phyloP scores from a whole-genome alignment of 2,329 filamentous ascomycete genomes.

The Venturia effusa region DNA sequence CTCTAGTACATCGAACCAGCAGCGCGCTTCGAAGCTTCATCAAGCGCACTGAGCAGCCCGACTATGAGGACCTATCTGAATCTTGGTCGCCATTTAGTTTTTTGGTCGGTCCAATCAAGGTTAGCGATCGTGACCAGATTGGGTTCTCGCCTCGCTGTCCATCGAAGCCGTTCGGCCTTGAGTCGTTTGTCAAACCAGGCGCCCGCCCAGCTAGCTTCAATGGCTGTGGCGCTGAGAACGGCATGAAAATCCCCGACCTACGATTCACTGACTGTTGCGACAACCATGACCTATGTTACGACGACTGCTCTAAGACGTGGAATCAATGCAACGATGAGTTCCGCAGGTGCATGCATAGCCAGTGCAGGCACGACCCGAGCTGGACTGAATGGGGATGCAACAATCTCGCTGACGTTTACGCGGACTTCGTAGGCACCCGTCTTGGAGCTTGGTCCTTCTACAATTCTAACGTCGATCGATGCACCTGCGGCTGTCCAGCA shows the following conservation, averaged over 20 bases:
- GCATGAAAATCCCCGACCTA: slow-evolving; percentile 8
- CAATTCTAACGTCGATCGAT: slow-evolving; percentile 1
- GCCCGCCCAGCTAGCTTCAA: slow-evolving; percentile 7
- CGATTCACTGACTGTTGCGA: slow-evolving; percentile 8
- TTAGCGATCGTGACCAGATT: slow-evolving; percentile 7
- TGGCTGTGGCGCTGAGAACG: slow-evolving; percentile 10
- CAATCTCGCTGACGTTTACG: slow-evolving; percentile 1
- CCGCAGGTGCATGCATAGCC: slow-evolving; percentile 2
- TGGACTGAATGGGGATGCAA: slow-evolving; percentile 7
- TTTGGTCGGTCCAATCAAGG: background rate
- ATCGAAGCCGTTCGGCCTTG: slow-evolving; percentile 3
- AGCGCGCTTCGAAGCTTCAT: background rate
- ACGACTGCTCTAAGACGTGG: slow-evolving; percentile 4
- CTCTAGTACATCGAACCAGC: background rate
- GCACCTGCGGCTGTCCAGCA: slow-evolving; percentile 1
- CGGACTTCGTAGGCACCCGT: background rate
- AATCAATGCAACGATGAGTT: slow-evolving; percentile 5
- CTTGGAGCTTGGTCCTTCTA: slow-evolving; percentile 1
- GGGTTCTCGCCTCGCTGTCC: slow-evolving; percentile 5
- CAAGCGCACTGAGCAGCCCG: background rate
- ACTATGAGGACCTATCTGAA: background rate
- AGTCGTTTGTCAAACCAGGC: background rate
- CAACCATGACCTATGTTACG: slow-evolving; percentile 9
- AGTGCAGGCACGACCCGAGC: background rate
- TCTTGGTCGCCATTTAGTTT: slow-evolving; percentile 4